Conservation (phyloP, 2,329 filamentous ascomycete species). For the Fusarium pilosicola region DNA sequence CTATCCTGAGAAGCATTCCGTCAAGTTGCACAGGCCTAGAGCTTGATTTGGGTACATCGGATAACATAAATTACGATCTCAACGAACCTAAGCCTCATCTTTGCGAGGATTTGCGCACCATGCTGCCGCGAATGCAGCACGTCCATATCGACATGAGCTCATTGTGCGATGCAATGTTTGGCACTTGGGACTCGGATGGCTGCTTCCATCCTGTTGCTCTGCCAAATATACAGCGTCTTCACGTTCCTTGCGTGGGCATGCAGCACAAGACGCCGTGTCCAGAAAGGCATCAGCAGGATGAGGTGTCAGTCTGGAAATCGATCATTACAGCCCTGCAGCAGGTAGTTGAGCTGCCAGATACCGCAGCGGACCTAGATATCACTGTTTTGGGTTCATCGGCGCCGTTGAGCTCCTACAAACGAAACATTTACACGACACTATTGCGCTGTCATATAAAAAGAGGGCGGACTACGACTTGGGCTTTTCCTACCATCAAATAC, state of each 20-base stretch:
- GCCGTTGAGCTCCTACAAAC: background rate
- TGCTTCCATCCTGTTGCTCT: background rate
- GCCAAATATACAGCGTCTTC: background rate
- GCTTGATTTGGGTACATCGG: background rate
- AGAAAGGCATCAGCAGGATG: background rate
- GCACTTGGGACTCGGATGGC: background rate
- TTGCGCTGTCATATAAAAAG: background rate
- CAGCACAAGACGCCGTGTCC: background rate
- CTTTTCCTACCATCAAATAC: background rate
- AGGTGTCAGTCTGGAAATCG: background rate
- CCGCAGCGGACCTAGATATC: background rate
- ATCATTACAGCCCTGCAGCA: background rate
- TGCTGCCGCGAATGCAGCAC: background rate
- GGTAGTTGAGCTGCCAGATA: background rate
- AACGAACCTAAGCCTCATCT: background rate
- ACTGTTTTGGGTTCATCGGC: background rate
- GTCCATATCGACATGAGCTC: background rate
- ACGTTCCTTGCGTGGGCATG: background rate
- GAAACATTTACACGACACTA: background rate
- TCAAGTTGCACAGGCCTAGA: background rate
- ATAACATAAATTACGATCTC: too few species aligned
- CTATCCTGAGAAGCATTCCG: background rate
- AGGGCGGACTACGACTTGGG: background rate
- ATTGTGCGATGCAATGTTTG: conserved; percentile 1
- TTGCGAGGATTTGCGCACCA: background rate